These are phyloP conservation scores for Colletotrichum magnum DNA, from an alignment of 2,329 filamentous ascomycete genomes.

Conservation along the genomic window DNA sequence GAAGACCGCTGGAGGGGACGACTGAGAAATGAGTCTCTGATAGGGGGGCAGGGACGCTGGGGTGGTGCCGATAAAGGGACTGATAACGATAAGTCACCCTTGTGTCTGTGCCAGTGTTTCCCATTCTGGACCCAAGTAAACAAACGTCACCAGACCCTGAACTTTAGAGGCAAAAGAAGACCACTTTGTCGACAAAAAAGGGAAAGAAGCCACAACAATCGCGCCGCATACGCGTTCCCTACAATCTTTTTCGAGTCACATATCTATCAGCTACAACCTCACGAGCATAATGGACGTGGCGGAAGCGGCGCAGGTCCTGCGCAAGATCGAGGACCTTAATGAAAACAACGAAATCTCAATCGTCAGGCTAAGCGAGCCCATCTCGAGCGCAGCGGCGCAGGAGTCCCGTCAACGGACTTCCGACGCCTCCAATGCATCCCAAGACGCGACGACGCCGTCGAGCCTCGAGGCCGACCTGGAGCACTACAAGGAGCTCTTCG, in stretches of 20 bases:
- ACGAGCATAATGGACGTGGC: conserved; percentile 47
- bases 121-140: conserved; percentile 57
- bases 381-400: conserved; percentile 67
- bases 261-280: background rate
- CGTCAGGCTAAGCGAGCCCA: conserved; percentile 81
- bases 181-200: background rate
- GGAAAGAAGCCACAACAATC: background rate
- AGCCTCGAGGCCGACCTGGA: conserved; percentile 85
- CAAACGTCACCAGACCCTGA: conserved; percentile 43
- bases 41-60: background rate
- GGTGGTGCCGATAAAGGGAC: background rate
- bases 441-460: conserved; percentile 79
- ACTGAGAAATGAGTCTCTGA: conserved; percentile 12
- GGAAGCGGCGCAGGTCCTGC: conserved; percentile 59
- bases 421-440: conserved; percentile 76
- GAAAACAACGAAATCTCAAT: conserved; percentile 77
- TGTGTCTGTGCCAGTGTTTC: conserved; percentile 33
- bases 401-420: conserved; percentile 71
- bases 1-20: conserved; percentile 4
- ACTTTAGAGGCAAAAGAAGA: conserved; percentile 7
- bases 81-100: conserved; percentile 10
- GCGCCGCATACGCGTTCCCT: background rate
- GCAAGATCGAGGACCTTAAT: conserved; percentile 67
- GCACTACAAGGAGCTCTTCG: conserved; percentile 96
- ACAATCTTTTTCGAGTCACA: background rate